Evolutionary conservation across 805 yeast genomes (phyloP), one percentile per base, ranked within the genome.

Genomic region (Myxozyma neglecta): DNA sequence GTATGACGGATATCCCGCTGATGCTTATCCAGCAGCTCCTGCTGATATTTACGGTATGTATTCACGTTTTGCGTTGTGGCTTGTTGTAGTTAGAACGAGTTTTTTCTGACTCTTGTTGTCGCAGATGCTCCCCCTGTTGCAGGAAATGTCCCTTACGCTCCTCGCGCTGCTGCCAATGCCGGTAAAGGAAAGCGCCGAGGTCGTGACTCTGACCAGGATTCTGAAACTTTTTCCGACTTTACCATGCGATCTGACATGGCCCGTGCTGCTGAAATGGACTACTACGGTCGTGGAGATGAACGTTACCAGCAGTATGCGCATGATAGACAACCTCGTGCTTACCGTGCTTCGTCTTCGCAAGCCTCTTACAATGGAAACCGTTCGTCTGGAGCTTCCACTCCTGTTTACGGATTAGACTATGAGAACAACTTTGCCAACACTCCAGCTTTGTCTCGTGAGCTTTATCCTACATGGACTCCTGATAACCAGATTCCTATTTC

Each of bases 401-500:
- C 99, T 20, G 84, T 90, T 69, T 89, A 89, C 73, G 96, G 94
- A 45, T 85, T 85, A 59, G 82, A 81, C 63, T 81, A 79, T 56
- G 66, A 64, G 59, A 61, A 62, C 48, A 52, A 43, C 18, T 45
- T 56, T 39, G 59, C 57, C 46, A 55, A 54, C 49, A 56, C 48
- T n/a, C 61, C 65, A 9, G 57, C 56, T 6, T 42, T 64, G 20
- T 64, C 67, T 36, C 67, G 65, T 34, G 94, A 94, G 75, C 99
- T 99, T 39, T 94, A 93, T 75, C 99, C 99, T 48, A 98, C 99
- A 55, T 94, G 99, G 99, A 89, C 97, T 32, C 96, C 96, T 51
- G 98, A 94, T 76, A 92, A 79, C 60, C 81, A 86, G 73, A 89
- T 87, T 24, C 97, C 97, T 8, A 81, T 94, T 50, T 80, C 88